These are phyloP conservation scores for Termitomyces eurrhizus DNA, from an alignment of 768 basidiomycete genomes.

Conservation along the genomic window DNA sequence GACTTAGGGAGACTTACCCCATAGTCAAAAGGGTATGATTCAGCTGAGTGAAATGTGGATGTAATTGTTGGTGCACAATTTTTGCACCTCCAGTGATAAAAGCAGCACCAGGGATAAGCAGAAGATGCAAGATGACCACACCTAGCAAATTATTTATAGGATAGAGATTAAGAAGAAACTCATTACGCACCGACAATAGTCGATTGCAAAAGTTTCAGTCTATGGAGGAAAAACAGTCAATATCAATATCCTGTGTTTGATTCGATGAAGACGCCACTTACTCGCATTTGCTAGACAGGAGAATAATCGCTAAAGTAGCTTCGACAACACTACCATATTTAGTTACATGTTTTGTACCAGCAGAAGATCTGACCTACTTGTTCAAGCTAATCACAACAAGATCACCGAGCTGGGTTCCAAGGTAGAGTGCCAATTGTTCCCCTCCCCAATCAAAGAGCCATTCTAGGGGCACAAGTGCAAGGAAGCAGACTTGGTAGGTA, in stretches of 20 bases:
- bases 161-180: not conserved
- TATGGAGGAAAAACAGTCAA: conserved; percentile 19
- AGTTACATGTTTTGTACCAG: not conserved
- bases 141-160: conserved; percentile 31
- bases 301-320: conserved; percentile 65
- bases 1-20: conserved; percentile 40
- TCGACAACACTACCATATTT: conserved; percentile 52
- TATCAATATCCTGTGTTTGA: not conserved
- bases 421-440: conserved; percentile 52
- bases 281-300: conserved; percentile 63
- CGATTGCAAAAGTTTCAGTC: conserved; percentile 61
- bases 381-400: conserved; percentile 37
- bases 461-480: conserved; percentile 64
- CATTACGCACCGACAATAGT: conserved; percentile 57
- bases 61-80: conserved; percentile 62
- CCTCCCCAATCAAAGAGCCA: conserved; percentile 63
- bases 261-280: conserved; percentile 30
- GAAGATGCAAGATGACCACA: conserved; percentile 68
- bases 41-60: conserved; percentile 60
- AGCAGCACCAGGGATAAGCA: conserved; percentile 65
- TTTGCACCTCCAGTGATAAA: conserved; percentile 73
- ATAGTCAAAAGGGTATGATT: conserved; percentile 68
- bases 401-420: conserved; percentile 63
- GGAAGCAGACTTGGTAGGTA: conserved; percentile 54
- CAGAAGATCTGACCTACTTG: conserved; percentile 13